Evolutionary conservation across 2,329 filamentous ascomycete species (phyloP), one percentile per base, ranked within the genome.

Genomic region (Lachnellula cervina): DNA sequence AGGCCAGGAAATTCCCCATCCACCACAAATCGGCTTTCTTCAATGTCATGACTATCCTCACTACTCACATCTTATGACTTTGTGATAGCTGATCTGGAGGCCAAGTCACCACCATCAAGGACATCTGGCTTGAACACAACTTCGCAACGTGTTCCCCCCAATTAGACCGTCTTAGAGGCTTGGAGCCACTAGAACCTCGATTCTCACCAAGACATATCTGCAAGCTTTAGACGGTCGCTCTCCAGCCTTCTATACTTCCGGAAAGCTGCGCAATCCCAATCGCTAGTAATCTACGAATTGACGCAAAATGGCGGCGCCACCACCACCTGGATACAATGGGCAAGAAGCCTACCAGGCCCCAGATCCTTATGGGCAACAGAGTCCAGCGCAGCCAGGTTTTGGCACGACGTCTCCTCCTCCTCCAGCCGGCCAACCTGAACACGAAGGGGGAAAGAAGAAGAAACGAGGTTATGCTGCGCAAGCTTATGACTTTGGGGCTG

Each of bases 381-480:
- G 73, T 49, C 69, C 71, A 52, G 55, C 68, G 60, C 68, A 73
- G 71, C 62, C 68, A 55, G 65, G 59, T 49, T 67, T 63, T 51
- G 66, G 48, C 23, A 55, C 58, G 28, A 57, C 60, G 21, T 63
- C 68, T 34, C 59, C 67, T 40, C 59, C 68, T 44, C 64, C 70
- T 56, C 62, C 61, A 51, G 53, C 63, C 50, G 62, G 68, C 49
- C 70, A 70, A 38, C 65, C 60, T 44, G 69, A 71, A 44, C 77
- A 78, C 44, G 76, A 77, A 47, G 79, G 63, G 17, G 68, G 76
- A 60, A 86, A 82, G 72, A 91, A 91, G 78, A 97, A 96, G 83
- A 96, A 96, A 82, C 83, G 91, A 78, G 87, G 89, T 55, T 97
- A 97, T 77, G 94, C 94, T 53, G 90, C 90, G 55, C 89, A 95